Base-by-base conservation (phyloP, 495 filamentous ascomycete genomes). In the Neurospora sp. region DNA sequence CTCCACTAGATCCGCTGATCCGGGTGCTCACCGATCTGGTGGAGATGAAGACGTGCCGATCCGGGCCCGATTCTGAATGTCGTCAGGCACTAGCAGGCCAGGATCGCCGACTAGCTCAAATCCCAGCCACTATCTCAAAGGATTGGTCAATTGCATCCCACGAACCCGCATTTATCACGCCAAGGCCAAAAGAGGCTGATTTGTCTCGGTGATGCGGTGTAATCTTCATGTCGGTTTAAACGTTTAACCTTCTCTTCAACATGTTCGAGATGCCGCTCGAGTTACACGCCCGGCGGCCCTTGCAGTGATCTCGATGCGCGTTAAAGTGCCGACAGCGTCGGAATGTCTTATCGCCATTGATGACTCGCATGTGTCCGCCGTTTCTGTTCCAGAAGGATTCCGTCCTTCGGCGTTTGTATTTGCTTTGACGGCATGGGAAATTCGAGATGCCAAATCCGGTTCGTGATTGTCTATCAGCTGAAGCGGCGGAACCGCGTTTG, bases 21-120 rank as follows among this genome's bases (percentile, higher is more conserved):
- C 11, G 48, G 54, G 14, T 66, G 54, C 7, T 35, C 54, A 66
- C 27, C 54, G 54, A 62, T 62, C 20, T 18, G 27, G 54, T 62
- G 27, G 54, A 35, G 12, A 35, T 62, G 54, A 62, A 62, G 54
- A 62, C 23, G 54, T 62, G 54, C 14, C 27, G 27, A 66, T 66
- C 54, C 6, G 54, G 6, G 54, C 54, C 54, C 27, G 54, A 62
- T 62, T 62, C 23, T 35, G 54, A 35, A 35, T 66, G 27, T 66
- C 23, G 54, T 66, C 54, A 35, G 54, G 54, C 54, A 66, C 54
- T 66, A 66, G 72, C 70, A 72, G 31, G 59, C 71, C 71, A 54
- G 72, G 71, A 40, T 41, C 27, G 27, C 44, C 8, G n/a, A 23
- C 72, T 31, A 70, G 41, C 54, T 66, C 27, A 4, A 10, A 66